Conservation (phyloP, 257 asterid genomes). For the Coffea eugenioides region DNA sequence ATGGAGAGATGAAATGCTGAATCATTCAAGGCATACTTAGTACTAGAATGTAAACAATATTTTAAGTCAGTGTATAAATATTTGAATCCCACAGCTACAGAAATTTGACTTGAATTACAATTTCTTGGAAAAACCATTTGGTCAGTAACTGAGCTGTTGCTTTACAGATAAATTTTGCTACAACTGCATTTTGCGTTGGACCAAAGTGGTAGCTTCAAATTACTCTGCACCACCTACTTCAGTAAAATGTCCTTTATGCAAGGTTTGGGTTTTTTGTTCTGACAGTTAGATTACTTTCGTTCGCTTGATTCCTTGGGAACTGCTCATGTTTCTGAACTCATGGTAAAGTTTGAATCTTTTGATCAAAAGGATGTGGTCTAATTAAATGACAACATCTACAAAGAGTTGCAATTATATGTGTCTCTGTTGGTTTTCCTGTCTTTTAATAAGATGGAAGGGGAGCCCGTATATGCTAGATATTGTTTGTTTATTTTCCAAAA, state of each 20-base stretch:
- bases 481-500: no score
- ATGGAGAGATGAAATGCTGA: not conserved
- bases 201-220: slow-evolving; percentile 44
- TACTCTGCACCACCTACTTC: slow-evolving; percentile 40
- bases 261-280: slow-evolving; percentile 42
- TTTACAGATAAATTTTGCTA: slow-evolving; percentile 78
- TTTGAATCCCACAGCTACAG: not conserved
- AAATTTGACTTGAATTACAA: not conserved
- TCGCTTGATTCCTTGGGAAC: not conserved
- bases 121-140: not conserved
- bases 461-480: no score
- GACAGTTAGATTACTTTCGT: not conserved
- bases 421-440: no score
- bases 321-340: no score
- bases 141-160: slow-evolving; percentile 18
- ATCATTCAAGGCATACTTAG: not conserved
- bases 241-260: slow-evolving; percentile 70
- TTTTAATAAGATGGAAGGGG: no score
- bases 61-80: not conserved
- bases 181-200: slow-evolving; percentile 66
- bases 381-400: no score
- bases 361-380: no score
- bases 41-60: no score
- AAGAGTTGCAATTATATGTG: no score
- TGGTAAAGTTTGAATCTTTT: no score